phyloP scores from a whole-genome alignment of 768 basidiomycete species.

The Boletus eberwhitei region DNA sequence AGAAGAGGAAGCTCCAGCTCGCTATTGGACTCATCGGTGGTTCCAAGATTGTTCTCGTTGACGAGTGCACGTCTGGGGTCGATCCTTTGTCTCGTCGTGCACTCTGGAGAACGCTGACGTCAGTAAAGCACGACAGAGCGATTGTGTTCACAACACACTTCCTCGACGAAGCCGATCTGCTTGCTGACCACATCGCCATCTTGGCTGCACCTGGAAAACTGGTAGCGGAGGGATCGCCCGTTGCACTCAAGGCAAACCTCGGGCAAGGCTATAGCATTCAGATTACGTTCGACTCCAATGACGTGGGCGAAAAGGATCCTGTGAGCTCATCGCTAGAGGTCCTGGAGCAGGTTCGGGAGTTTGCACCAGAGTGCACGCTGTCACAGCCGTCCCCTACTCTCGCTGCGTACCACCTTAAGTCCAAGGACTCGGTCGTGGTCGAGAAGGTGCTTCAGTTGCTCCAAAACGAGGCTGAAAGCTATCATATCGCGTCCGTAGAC shows the following conservation, averaged over 20 bases:
- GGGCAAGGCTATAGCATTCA: slow-evolving; percentile 71
- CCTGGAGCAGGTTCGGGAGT: slow-evolving; percentile 38
- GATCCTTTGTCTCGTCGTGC: slow-evolving; percentile 78
- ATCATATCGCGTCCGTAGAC: slow-evolving; percentile 53
- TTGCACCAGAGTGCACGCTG: slow-evolving; percentile 46
- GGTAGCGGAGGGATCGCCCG: slow-evolving; percentile 70
- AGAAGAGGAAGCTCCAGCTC: slow-evolving; percentile 81
- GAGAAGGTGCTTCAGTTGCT: slow-evolving; percentile 54
- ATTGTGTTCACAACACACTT: slow-evolving; percentile 82
- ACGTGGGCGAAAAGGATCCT: slow-evolving; percentile 28
- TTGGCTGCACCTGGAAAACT: slow-evolving; percentile 73
- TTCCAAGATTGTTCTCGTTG: slow-evolving; percentile 62
- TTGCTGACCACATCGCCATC: slow-evolving; percentile 74
- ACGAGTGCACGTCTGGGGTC: slow-evolving; percentile 76
- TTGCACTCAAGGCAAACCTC: slow-evolving; percentile 64
- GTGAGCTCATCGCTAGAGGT: slow-evolving; percentile 27
- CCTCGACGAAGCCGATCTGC: slow-evolving; percentile 74
- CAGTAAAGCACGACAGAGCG: slow-evolving; percentile 60
- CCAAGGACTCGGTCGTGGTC: slow-evolving; percentile 54
- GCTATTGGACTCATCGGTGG: slow-evolving; percentile 78
- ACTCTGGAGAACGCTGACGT: slow-evolving; percentile 71
- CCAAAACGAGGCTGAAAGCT: slow-evolving; percentile 39
- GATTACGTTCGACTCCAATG: slow-evolving; percentile 43
- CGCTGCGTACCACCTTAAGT: slow-evolving; percentile 54
- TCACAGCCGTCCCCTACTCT: slow-evolving; percentile 43